A percentile compares a stretch with the other conserved stretches of the same genome.
Evolutionary conservation across 2,329 filamentous ascomycete genomes (phyloP).

Genomic region (Keithomyces neogunnii): DNA sequence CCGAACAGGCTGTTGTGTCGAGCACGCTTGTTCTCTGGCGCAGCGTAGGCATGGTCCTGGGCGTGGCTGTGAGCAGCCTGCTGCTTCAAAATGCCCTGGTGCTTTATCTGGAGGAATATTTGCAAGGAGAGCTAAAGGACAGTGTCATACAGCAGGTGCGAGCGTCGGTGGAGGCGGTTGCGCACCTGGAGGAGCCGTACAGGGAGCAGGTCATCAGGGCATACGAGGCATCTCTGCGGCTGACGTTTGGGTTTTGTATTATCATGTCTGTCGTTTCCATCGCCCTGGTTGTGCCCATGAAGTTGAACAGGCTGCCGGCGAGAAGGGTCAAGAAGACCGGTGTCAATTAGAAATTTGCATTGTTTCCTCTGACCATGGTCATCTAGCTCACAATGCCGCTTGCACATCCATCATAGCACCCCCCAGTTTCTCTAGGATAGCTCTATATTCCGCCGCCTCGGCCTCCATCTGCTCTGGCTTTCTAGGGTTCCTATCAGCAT

Average conservation of each 20-base stretch:
- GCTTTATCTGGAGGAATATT: constrained; percentile 47
- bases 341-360: neutral
- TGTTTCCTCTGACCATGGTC: neutral
- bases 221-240: constrained; percentile 42
- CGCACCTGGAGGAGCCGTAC: constrained; percentile 33
- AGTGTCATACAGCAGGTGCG: constrained; percentile 44
- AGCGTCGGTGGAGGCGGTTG: constrained; percentile 45
- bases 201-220: constrained; percentile 45
- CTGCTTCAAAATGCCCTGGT: constrained; percentile 64
- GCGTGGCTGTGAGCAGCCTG: constrained; percentile 62
- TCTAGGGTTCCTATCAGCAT: constrained; percentile 59
- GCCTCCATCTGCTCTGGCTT: constrained; percentile 66
- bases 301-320: constrained; percentile 42
- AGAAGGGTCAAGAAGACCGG: constrained; percentile 19
- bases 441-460: constrained; percentile 63
- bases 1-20: constrained; percentile 60
- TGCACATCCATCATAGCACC: no score
- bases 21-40: constrained; percentile 65
- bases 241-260: constrained; percentile 36
- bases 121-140: constrained; percentile 50
- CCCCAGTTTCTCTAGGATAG: constrained; percentile 36
- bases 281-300: constrained; percentile 40
- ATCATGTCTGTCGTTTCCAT: constrained; percentile 39
- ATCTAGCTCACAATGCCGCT: no score
- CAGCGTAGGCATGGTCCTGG: constrained; percentile 62